A percentile compares a stretch with the other conserved stretches of the same genome.
Evolutionary conservation across 1,284 basidiomycete species (phyloP).

Genomic region (Cutaneotrichosporon sp.): DNA sequence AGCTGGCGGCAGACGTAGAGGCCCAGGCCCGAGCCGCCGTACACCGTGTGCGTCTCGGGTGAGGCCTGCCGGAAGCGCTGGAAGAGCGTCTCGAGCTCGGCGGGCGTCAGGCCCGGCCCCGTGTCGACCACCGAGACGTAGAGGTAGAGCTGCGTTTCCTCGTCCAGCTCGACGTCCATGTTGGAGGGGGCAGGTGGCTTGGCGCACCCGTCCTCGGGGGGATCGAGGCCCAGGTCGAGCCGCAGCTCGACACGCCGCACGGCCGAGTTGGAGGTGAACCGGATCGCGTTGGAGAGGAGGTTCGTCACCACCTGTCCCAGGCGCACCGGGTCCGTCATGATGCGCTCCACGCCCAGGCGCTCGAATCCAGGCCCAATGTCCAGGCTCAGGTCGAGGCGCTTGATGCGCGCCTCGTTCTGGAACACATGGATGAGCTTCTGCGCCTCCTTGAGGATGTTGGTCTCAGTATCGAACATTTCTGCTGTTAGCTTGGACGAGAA

Average conservation of each 20-base stretch:
- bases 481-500: background rate
- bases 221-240: slow-evolving; percentile 26
- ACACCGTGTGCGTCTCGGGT: slow-evolving; percentile 31
- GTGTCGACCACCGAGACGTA: slow-evolving; percentile 30
- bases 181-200: background rate
- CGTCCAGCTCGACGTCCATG: background rate
- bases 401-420: slow-evolving; percentile 47
- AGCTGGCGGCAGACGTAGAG: slow-evolving; percentile 37
- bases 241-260: slow-evolving; percentile 14
- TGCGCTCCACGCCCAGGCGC: slow-evolving; percentile 8
- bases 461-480: slow-evolving; percentile 36
- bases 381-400: slow-evolving; percentile 30
- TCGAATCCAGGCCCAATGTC: slow-evolving; percentile 12
- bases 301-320: slow-evolving; percentile 38
- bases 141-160: slow-evolving; percentile 22
- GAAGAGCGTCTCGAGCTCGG: slow-evolving; percentile 32
- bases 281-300: slow-evolving; percentile 33
- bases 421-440: slow-evolving; percentile 40
- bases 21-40: slow-evolving; percentile 38
- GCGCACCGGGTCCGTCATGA: slow-evolving; percentile 35
- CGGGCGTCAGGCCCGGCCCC: slow-evolving; percentile 33
- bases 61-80: slow-evolving; percentile 36
- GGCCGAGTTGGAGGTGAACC: slow-evolving; percentile 25
- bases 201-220: slow-evolving; percentile 18
- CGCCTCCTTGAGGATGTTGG: slow-evolving; percentile 33